Evolutionary conservation across 306 rosid genomes (phyloP).

Genomic region (Argentina anserina): DNA sequence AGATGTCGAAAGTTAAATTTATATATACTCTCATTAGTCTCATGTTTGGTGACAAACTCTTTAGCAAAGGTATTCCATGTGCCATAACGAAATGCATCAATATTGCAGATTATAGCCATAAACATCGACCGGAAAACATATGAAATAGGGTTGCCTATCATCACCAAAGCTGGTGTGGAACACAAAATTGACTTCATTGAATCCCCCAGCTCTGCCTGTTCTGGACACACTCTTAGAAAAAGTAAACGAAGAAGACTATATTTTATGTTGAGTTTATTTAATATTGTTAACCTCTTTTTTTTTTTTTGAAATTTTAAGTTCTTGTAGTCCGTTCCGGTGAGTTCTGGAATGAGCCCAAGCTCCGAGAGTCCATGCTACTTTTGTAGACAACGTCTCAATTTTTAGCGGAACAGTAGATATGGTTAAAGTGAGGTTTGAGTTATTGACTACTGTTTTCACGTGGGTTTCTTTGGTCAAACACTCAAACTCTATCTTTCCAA

Average conservation of each 20-base stretch:
- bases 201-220: conserved; percentile 46
- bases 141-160: conserved; percentile 55
- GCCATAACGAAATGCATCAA: background rate
- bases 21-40: too few relatives aligned
- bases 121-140: conserved; percentile 38
- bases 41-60: background rate
- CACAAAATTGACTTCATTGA: conserved; percentile 56
- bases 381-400: too few relatives aligned
- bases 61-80: background rate
- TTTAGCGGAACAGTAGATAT: too few relatives aligned
- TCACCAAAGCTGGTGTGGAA: conserved; percentile 52
- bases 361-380: too few relatives aligned
- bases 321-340: background rate
- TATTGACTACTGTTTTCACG: too few relatives aligned
- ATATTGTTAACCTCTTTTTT: background rate
- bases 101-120: conserved; percentile 51
- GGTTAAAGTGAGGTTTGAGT: too few relatives aligned
- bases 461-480: too few relatives aligned
- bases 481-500: too few relatives aligned
- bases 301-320: background rate
- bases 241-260: background rate
- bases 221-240: conserved; percentile 34
- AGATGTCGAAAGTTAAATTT: background rate
- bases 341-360: too few relatives aligned
- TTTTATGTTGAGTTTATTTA: background rate